Conservation (phyloP, 805 yeast species). For the Candida insectorum region DNA sequence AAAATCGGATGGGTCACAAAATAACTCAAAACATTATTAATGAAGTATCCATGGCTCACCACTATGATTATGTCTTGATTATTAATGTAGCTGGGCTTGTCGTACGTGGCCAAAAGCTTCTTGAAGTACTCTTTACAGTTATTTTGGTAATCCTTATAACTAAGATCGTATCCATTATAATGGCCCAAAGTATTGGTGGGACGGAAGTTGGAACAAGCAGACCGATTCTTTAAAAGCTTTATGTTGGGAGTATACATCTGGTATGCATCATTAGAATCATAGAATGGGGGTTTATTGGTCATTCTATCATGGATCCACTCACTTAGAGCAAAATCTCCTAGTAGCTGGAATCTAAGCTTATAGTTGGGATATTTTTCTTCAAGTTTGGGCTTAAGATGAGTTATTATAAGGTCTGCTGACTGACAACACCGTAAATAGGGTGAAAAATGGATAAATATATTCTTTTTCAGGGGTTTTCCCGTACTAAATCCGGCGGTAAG, state of each 20-base stretch:
- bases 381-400: conserved; percentile 23
- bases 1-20: conserved; percentile 43
- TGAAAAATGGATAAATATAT: conserved; percentile 36
- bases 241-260: conserved; percentile 44
- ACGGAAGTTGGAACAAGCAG: conserved; percentile 35
- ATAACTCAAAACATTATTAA: conserved; percentile 35
- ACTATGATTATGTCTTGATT: conserved; percentile 35
- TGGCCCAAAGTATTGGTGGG: conserved; percentile 42
- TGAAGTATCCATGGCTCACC: conserved; percentile 40
- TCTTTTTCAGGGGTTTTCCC: conserved; percentile 19
- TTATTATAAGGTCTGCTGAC: conserved; percentile 37
- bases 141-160: conserved; percentile 36
- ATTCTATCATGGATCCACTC: conserved; percentile 46
- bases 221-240: conserved; percentile 29
- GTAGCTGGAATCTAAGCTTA: conserved; percentile 33
- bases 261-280: conserved; percentile 43
- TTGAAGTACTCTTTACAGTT: conserved; percentile 38
- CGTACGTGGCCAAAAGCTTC: conserved; percentile 41
- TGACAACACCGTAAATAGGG: conserved; percentile 45
- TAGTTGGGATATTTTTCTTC: conserved; percentile 22
- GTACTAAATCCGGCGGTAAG: conserved; percentile 17
- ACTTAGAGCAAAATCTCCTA: conserved; percentile 43
- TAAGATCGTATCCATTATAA: conserved; percentile 39
- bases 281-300: conserved; percentile 40
- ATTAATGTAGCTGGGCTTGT: conserved; percentile 27